These are phyloP conservation scores for Lichtheimia corymbifera DNA, from an alignment of 371 early-diverging fungal genomes.

Conservation along the genomic window DNA sequence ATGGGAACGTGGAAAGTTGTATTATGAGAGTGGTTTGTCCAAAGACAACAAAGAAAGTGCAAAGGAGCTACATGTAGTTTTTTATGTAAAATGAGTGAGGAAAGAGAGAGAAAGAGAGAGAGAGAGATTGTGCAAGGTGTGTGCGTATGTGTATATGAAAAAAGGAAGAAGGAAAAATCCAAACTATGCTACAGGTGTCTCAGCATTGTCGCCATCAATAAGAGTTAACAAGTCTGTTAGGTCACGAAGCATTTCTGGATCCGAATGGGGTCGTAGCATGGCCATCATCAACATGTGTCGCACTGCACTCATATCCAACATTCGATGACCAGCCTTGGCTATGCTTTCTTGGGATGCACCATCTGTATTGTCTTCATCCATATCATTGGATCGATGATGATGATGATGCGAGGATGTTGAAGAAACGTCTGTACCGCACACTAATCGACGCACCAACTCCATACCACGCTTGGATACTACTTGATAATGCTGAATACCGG, in stretches of 20 bases:
- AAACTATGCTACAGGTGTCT: constrained; percentile 10
- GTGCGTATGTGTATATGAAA: background rate
- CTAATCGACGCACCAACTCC: constrained; percentile 40
- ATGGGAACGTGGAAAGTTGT: too few relatives aligned
- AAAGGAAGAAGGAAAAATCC: background rate
- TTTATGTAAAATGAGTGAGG: too few relatives aligned
- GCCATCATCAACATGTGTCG: constrained; percentile 46
- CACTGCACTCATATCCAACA: constrained; percentile 40
- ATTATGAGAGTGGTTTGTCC: too few relatives aligned
- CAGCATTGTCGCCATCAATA: constrained; percentile 38
- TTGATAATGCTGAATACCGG: constrained; percentile 43
- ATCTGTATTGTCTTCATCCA: constrained; percentile 23
- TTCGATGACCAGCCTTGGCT: constrained; percentile 26
- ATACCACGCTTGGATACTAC: constrained; percentile 43
- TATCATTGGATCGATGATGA: background rate
- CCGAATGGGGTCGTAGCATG: constrained; percentile 43
- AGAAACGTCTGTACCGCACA: constrained; percentile 22
- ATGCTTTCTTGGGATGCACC: constrained; percentile 12
- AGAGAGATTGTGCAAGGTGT: too few relatives aligned
- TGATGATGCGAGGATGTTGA: too few relatives aligned
- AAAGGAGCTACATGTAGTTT: too few relatives aligned
- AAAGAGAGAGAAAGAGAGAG: too few relatives aligned
- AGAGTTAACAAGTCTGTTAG: constrained; percentile 39
- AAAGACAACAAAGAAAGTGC: too few relatives aligned
- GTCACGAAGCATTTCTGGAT: constrained; percentile 42